A percentile compares a stretch with the other conserved stretches of the same genome.
phyloP scores from a whole-genome alignment of 2,329 filamentous ascomycete genomes.

The Dothidotthia symphoricarpi region DNA sequence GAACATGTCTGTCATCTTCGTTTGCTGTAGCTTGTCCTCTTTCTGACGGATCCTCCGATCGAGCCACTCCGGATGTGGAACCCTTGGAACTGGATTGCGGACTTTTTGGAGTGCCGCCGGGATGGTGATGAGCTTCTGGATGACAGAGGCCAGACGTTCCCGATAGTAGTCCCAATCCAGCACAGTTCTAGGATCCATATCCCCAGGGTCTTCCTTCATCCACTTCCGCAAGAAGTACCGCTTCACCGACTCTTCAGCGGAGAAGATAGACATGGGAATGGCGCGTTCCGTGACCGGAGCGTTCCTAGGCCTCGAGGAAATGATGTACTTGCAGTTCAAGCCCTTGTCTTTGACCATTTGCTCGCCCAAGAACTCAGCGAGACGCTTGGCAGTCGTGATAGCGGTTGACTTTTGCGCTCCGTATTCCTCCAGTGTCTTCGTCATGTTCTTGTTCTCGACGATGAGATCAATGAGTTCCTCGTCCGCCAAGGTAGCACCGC shows the following conservation, averaged over 20 bases:
- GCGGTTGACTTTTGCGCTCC: constrained; percentile 94
- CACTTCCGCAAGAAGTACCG: constrained; percentile 89
- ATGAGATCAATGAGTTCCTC: constrained; percentile 99
- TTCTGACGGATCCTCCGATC: constrained; percentile 90
- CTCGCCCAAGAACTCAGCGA: constrained; percentile 94
- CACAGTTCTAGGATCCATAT: constrained; percentile 85
- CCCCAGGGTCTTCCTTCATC: constrained; percentile 86
- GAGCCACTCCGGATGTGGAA: constrained; percentile 94
- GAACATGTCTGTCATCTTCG: constrained; percentile 96
- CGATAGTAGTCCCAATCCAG: constrained; percentile 98
- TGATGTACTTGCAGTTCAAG: constrained; percentile 99
- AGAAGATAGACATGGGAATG: constrained; percentile 94
- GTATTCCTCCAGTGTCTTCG: constrained; percentile 95
- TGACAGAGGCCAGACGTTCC: constrained; percentile 91
- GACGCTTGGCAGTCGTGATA: constrained; percentile 93
- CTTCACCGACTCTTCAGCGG: constrained; percentile 84
- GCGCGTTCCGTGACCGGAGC: constrained; percentile 93
- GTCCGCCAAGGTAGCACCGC: constrained; percentile 85
- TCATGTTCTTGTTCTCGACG: constrained; percentile 98
- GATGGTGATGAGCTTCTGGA: constrained; percentile 98
- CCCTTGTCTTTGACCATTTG: constrained; percentile 99
- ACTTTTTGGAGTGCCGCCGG: constrained; percentile 94
- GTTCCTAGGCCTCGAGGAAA: constrained; percentile 80
- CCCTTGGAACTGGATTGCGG: constrained; percentile 87
- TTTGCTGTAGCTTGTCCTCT: constrained; percentile 97